Evolutionary conservation across 192 early-diverging fungal species (phyloP).

Genomic region (Backusella macrospora): DNA sequence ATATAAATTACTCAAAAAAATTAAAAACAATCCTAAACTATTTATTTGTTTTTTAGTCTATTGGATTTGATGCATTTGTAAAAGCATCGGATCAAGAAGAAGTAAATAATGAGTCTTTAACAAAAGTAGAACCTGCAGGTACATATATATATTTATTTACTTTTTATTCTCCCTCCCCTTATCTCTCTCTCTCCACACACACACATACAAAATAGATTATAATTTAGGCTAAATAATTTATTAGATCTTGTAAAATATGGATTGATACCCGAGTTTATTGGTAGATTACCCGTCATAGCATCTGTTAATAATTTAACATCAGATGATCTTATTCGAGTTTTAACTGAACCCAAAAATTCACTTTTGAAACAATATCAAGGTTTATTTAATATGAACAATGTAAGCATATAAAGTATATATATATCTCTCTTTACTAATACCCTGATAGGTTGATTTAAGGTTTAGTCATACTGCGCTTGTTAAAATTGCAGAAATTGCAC

Average conservation of each 20-base stretch:
- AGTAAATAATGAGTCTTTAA: not conserved
- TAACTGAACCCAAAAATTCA: slow-evolving; percentile 83
- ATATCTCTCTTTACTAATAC: not conserved
- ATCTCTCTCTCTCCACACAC: too few relatives aligned
- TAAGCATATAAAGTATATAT: not conserved
- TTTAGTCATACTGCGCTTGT: slow-evolving; percentile 71
- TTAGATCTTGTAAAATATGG: slow-evolving; percentile 82
- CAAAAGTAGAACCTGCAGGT: slow-evolving; percentile 34
- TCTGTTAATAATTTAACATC: slow-evolving; percentile 67
- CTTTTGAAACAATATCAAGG: slow-evolving; percentile 81
- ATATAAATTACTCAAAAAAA: not conserved
- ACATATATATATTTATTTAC: not conserved
- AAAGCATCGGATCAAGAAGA: slow-evolving; percentile 1
- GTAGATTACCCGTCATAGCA: slow-evolving; percentile 79
- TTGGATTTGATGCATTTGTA: slow-evolving; percentile 71
- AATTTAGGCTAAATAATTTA: not conserved
- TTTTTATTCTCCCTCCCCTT: too few relatives aligned
- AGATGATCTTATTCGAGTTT: slow-evolving; percentile 71
- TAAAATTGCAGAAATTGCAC: slow-evolving; percentile 74
- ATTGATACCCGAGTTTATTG: slow-evolving; percentile 88
- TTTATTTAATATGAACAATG: slow-evolving; percentile 65
- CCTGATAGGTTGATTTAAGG: slow-evolving; percentile 57
- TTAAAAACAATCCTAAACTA: not conserved
- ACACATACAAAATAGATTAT: not conserved
- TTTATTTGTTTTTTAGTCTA: slow-evolving; percentile 49